Percentiles rank a stretch among this genome's conserved stretches.
Evolutionary conservation across 208 protist species (phyloP).

Genomic region (Trypanosoma avium): DNA sequence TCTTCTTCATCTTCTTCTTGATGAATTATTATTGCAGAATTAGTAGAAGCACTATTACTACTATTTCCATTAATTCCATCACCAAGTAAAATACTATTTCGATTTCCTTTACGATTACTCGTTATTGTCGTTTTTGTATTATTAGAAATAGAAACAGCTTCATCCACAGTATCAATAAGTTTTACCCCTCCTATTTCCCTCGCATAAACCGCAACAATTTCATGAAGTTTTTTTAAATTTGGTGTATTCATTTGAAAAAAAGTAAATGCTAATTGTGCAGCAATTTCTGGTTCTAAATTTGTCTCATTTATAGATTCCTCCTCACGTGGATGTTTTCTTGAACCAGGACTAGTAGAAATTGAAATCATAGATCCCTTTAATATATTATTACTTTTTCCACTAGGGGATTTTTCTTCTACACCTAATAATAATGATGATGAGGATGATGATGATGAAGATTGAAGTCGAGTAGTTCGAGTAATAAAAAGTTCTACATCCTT

Average conservation of each 20-base stretch:
- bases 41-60: not conserved
- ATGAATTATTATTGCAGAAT: not conserved
- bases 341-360: not conserved
- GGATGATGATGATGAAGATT: not conserved
- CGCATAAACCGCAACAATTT: constrained; percentile 12
- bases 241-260: constrained; percentile 21
- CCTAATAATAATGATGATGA: not conserved
- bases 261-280: constrained; percentile 8
- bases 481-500: constrained; percentile 56
- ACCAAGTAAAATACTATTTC: not conserved
- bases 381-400: not conserved
- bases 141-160: not conserved
- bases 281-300: constrained; percentile 8
- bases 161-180: not conserved
- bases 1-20: constrained; percentile 15
- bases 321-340: constrained; percentile 13
- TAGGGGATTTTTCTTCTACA: not conserved
- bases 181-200: not conserved
- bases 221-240: constrained; percentile 17
- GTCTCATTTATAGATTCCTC: not conserved
- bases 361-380: not conserved
- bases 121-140: too few relatives aligned
- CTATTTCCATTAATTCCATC: not conserved
- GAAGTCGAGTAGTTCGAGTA: constrained; percentile 30
- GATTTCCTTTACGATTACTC: too few relatives aligned